Percentiles rank a stretch among this genome's conserved stretches.
Conservation (phyloP, 2,329 filamentous ascomycete species). For the Colletotrichum liriopes region DNA sequence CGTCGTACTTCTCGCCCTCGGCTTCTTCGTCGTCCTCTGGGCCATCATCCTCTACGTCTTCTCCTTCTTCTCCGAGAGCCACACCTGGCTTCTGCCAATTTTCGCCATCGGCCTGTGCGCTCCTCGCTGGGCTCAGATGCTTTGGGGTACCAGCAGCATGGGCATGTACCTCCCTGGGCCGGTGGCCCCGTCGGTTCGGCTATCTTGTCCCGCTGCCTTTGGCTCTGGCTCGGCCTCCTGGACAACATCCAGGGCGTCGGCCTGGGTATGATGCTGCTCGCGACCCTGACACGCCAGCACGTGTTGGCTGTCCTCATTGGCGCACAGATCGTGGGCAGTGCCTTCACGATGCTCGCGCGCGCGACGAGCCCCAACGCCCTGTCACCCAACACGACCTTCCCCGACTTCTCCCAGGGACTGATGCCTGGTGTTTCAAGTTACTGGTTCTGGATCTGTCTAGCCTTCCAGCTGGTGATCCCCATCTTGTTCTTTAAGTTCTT, state of each 20-base stretch:
- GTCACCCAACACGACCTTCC: constrained; percentile 75
- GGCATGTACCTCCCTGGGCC: constrained; percentile 75
- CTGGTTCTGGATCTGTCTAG: constrained; percentile 74
- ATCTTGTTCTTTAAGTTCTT: constrained; percentile 71
- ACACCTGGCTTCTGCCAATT: constrained; percentile 78
- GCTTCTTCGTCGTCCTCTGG: constrained; percentile 72
- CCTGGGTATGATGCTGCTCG: constrained; percentile 77
- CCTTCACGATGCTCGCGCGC: constrained; percentile 74
- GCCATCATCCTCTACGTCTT: constrained; percentile 66
- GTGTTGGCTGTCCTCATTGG: constrained; percentile 74
- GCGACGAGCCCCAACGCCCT: constrained; percentile 73
- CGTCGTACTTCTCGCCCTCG: constrained; percentile 69
- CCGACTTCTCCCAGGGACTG: constrained; percentile 69
- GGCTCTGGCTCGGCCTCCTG: constrained; percentile 73
- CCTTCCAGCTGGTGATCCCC: constrained; percentile 71
- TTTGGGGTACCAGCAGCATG: constrained; percentile 74
- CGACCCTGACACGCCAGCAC: constrained; percentile 76
- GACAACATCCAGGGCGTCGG: constrained; percentile 77
- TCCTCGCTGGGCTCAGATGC: constrained; percentile 78
- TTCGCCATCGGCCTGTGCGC: constrained; percentile 78
- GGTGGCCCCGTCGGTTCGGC: constrained; percentile 64
- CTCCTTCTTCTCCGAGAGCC: constrained; percentile 69
- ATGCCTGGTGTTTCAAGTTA: constrained; percentile 62
- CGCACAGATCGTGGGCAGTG: constrained; percentile 74
- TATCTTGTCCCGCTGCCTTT: constrained; percentile 74